Evolutionary conservation across 148 eudicot species (phyloP), one percentile per base, ranked within the genome.

Genomic region (Rhododendron williamsianum): DNA sequence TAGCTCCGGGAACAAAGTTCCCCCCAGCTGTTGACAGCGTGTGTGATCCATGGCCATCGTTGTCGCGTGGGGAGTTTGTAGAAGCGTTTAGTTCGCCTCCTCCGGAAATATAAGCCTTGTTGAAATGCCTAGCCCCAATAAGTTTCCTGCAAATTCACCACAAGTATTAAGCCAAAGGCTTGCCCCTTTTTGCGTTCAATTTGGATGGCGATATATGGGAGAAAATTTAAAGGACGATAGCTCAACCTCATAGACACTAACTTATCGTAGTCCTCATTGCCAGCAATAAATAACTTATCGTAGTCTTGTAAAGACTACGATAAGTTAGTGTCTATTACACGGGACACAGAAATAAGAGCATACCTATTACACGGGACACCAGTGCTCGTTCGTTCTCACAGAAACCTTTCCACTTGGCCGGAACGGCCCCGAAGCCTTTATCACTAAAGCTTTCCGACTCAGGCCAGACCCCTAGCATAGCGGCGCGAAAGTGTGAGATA

Each of bases 11-110:
- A 49, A 95, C 96, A 82, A 92, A 92, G 88, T 84, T 90, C 0
- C 98, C 98, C 0, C 89, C 96, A 0, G 92, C 94, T 0, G 96
- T 93, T 27, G 98, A 95, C 11, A 95, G 88, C 0, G 98, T 95
- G 87, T 95, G 98, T n/a, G 88, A 30, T 0, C 98, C 98, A 41
- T 95, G 98, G 8, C 98, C 98, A 0, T 87, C 91, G 1, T 27
- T 30, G 89, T 95, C 98, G 0, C 95, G 94, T 19, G 93, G 77
- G 0, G 89, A 81, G 76, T 83, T 15, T 46, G 30, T 8, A 0
- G 91, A 56, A 36, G 84, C 19, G 49, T 85, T 83, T 3, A 79
- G 10, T 1, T 41, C 48, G 0, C 85, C 88, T 4, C 21, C 86
- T 25, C 0, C 6, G 0, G 89, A 83, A 0, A 12, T 46, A 82